Base-by-base conservation (phyloP, 2,329 filamentous ascomycete species). In the Ceratocystis colombiana region DNA sequence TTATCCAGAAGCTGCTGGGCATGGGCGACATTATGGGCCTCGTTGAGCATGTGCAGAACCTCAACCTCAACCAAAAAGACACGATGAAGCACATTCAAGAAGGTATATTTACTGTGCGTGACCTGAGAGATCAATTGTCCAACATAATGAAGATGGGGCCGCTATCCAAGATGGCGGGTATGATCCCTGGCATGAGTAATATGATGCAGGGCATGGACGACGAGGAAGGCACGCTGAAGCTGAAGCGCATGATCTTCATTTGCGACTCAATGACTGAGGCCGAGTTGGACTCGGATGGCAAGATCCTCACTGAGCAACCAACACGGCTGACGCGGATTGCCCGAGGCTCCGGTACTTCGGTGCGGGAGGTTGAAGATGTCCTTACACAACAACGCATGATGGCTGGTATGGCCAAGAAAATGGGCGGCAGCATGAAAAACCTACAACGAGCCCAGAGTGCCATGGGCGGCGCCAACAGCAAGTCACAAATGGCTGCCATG, bases 111-210 rank as follows among this genome's bases (percentile, higher is more conserved):
- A 96, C 94, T 0, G 84, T 99, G 44, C 88, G 94, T 66, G 94
- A 99, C 74, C 82, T 99, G 70, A 86, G 94, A 22, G 94, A 99
- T 74, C 95, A 99, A 74, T 85, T 99, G 12, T 88, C 88, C 67
- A 97, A 97, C 73, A 96, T 99, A 73, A 96, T 97, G 91, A 99
- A 99, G 79, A 97, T 99, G 94, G 94, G 94, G 0, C 94, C 94
- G 0, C 78, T 99, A 1, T 95, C 89, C 20, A 97, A 99, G 75
- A 95, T 99, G 84, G 95, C 93, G 0, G 91, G 92, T 72, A 99
- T 99, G 94, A 97, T 99, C 70, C 94, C 94, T 0, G 94, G 94
- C 33, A 88, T 99, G 76, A 88, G 88, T 71, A 89, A 88, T 73
- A 87, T 97, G 82, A 97, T 96, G 84, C 87, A 90, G 64, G 90